Evolutionary conservation across 768 basidiomycete species (phyloP).

Genomic region (Leccinum variicolor): DNA sequence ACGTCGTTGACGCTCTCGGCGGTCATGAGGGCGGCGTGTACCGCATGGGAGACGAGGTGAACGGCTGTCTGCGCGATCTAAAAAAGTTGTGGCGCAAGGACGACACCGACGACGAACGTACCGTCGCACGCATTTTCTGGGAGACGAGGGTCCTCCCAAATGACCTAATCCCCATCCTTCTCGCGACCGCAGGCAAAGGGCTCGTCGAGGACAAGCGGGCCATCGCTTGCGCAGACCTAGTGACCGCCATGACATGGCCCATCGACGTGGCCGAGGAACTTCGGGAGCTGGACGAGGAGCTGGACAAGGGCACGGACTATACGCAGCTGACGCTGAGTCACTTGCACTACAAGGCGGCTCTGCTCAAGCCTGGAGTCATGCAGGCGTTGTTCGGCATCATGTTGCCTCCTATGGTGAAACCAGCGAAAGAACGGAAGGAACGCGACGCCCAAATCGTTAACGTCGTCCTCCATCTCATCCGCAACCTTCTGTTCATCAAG

Average conservation of each 20-base stretch:
- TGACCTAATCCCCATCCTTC: slow-evolving; percentile 83
- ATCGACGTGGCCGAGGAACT: slow-evolving; percentile 94
- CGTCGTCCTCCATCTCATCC: slow-evolving; percentile 81
- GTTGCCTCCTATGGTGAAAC: slow-evolving; percentile 74
- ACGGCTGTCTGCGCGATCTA: slow-evolving; percentile 86
- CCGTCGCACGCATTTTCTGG: slow-evolving; percentile 91
- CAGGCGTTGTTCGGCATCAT: slow-evolving; percentile 71
- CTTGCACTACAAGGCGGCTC: slow-evolving; percentile 81
- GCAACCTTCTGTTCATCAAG: slow-evolving; percentile 93
- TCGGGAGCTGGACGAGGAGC: slow-evolving; percentile 81
- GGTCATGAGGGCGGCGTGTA: slow-evolving; percentile 67
- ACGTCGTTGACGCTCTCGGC: slow-evolving; percentile 79
- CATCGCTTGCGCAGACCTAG: slow-evolving; percentile 79
- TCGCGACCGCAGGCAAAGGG: slow-evolving; percentile 76
- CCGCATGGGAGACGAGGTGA: slow-evolving; percentile 76
- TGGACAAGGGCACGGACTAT: slow-evolving; percentile 83
- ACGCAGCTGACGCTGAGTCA: slow-evolving; percentile 80
- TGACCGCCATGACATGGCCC: slow-evolving; percentile 99
- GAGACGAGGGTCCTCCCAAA: slow-evolving; percentile 82
- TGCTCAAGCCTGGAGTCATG: slow-evolving; percentile 62
- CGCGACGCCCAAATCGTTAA: slow-evolving; percentile 86
- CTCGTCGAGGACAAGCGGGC: slow-evolving; percentile 79
- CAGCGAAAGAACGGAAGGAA: slow-evolving; percentile 62
- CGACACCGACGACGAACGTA: slow-evolving; percentile 95
- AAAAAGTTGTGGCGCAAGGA: slow-evolving; percentile 97